These are phyloP conservation scores for Pulveroboletus sp. DNA, from an alignment of 768 basidiomycete genomes.

Conservation along the genomic window DNA sequence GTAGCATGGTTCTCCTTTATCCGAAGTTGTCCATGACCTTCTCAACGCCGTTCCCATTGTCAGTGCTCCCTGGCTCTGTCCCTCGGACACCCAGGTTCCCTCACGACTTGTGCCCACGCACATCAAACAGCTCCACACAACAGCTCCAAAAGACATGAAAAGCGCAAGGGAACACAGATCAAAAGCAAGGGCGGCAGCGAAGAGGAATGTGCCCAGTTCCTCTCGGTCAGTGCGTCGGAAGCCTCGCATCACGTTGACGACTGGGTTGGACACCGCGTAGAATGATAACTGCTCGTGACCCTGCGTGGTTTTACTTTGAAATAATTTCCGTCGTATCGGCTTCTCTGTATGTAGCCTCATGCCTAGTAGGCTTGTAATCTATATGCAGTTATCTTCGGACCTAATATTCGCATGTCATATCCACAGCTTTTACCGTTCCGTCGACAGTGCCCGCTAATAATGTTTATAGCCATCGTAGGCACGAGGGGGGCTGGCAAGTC, in stretches of 20 bases:
- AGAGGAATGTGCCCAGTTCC: constrained; percentile 18
- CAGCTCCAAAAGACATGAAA: constrained; percentile 78
- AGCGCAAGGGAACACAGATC: constrained; percentile 57
- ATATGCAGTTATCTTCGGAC: neutral
- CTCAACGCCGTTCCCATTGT: constrained; percentile 53
- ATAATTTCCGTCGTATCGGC: neutral
- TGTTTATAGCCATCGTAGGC: constrained; percentile 71
- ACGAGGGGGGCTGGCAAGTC: constrained; percentile 62
- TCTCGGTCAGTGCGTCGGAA: constrained; percentile 16
- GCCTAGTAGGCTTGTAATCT: neutral
- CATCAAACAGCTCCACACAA: constrained; percentile 78
- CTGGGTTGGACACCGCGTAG: constrained; percentile 4
- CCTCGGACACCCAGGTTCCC: constrained; percentile 13
- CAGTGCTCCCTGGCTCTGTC: constrained; percentile 63
- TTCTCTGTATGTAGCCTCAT: no score
- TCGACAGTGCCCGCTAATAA: constrained; percentile 20
- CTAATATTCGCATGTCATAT: neutral
- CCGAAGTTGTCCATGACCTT: constrained; percentile 35
- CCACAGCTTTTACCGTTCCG: neutral
- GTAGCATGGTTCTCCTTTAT: constrained; percentile 42
- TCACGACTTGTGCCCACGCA: constrained; percentile 61
- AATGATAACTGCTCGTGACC: no score
- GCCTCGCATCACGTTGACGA: constrained; percentile 20
- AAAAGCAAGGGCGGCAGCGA: constrained; percentile 50
- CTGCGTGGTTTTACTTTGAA: neutral